Conservation (phyloP, 345 rosid species). For the Linum usitatissimum region DNA sequence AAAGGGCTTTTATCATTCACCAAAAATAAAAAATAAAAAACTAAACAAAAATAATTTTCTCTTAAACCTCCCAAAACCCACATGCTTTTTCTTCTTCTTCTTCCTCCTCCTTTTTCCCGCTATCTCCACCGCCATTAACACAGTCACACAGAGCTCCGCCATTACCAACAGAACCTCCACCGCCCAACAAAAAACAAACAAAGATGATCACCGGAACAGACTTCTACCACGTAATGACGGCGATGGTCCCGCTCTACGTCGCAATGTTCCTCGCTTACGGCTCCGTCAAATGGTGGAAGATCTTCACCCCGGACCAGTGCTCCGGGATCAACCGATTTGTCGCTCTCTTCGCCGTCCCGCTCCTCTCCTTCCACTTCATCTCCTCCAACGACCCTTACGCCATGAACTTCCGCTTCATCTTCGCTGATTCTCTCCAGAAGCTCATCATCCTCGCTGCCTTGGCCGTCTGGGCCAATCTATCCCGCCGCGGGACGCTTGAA, state of each 20-base stretch:
- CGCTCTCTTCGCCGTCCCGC: constrained; percentile 95
- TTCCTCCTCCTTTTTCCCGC: not conserved
- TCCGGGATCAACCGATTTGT: constrained; percentile 98
- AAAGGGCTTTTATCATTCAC: not conserved
- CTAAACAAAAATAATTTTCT: too few species aligned
- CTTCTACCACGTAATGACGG: constrained; percentile 97
- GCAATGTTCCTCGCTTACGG: constrained; percentile 96
- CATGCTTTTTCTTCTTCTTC: not conserved
- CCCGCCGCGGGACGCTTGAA: constrained; percentile 57
- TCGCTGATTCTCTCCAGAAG: constrained; percentile 88
- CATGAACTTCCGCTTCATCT: constrained; percentile 80
- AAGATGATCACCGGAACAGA: constrained; percentile 63
- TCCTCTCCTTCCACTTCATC: constrained; percentile 94
- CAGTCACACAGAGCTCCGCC: too few species aligned
- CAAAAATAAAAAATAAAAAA: not conserved
- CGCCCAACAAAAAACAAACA: not conserved
- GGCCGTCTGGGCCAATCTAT: constrained; percentile 50
- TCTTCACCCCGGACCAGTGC: constrained; percentile 92
- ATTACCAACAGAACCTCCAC: not conserved
- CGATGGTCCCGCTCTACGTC: constrained; percentile 96
- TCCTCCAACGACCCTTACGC: constrained; percentile 67
- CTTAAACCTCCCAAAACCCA: not conserved
- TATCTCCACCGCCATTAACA: too few species aligned
- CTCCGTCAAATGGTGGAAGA: constrained; percentile 98
- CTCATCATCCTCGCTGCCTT: constrained; percentile 53